These are phyloP conservation scores for Penicillium sp. DNA, from an alignment of 2,329 filamentous ascomycete genomes.

Conservation along the genomic window DNA sequence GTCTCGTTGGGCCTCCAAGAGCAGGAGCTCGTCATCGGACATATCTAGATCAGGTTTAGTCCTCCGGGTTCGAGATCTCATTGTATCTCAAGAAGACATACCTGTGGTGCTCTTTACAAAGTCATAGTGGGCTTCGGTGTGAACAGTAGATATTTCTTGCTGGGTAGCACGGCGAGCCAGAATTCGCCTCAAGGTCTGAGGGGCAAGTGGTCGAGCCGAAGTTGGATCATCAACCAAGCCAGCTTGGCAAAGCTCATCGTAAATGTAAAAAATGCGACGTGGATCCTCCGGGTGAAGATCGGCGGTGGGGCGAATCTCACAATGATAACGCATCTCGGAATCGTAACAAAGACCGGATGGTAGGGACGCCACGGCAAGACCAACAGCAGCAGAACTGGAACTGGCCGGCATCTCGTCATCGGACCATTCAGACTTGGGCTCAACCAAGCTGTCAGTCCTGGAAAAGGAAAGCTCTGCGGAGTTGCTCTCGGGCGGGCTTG, in stretches of 20 bases:
- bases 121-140: conserved; percentile 72
- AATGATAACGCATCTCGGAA: conserved; percentile 91
- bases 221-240: conserved; percentile 70
- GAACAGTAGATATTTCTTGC: conserved; percentile 77
- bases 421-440: conserved; percentile 44
- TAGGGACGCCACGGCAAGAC: conserved; percentile 51
- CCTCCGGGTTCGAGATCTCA: background rate
- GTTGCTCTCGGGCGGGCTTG: conserved; percentile 26
- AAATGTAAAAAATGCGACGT: conserved; percentile 86
- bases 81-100: conserved; percentile 20
- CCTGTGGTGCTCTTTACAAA: conserved; percentile 67
- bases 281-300: conserved; percentile 95
- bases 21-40: conserved; percentile 62
- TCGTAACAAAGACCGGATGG: conserved; percentile 86
- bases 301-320: conserved; percentile 67
- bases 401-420: conserved; percentile 29
- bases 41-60: conserved; percentile 41
- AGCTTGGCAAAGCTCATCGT: conserved; percentile 78
- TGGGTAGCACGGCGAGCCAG: conserved; percentile 72
- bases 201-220: conserved; percentile 48
- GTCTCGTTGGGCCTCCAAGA: conserved; percentile 67
- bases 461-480: conserved; percentile 18
- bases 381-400: conserved; percentile 27
- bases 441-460: conserved; percentile 35
- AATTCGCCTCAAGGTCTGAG: conserved; percentile 67